These are phyloP conservation scores for Amanita fuliginea DNA, from an alignment of 768 basidiomycete genomes.

Conservation along the genomic window DNA sequence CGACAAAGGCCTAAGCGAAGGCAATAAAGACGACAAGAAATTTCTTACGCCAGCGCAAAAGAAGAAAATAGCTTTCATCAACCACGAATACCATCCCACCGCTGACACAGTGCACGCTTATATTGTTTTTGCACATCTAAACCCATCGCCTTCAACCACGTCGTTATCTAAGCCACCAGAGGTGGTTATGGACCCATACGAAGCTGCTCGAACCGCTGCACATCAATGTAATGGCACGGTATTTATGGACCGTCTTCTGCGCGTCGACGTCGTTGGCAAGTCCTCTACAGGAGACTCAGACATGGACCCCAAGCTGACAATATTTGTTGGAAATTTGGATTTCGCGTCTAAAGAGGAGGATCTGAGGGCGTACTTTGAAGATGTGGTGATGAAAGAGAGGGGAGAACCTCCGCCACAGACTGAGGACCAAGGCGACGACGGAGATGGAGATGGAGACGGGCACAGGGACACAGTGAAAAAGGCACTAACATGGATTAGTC, in stretches of 20 bases:
- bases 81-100: constrained; percentile 76
- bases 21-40: constrained; percentile 41
- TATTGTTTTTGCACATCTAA: constrained; percentile 75
- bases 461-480: constrained; percentile 21
- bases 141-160: constrained; percentile 31
- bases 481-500: constrained; percentile 55
- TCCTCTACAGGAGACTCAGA: constrained; percentile 14
- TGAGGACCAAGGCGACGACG: constrained; percentile 16
- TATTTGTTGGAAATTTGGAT: constrained; percentile 92
- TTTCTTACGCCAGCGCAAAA: constrained; percentile 79
- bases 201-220: constrained; percentile 52
- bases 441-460: constrained; percentile 15
- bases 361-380: constrained; percentile 79
- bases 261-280: constrained; percentile 54
- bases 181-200: constrained; percentile 47
- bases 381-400: constrained; percentile 55
- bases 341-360: constrained; percentile 90
- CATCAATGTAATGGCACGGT: constrained; percentile 52
- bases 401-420: constrained; percentile 36
- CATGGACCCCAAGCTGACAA: constrained; percentile 66
- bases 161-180: constrained; percentile 25
- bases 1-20: constrained; percentile 33
- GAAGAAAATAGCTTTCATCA: constrained; percentile 90
- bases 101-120: constrained; percentile 80
- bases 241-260: constrained; percentile 70